Base-by-base conservation (phyloP, 2,329 filamentous ascomycete genomes). In the Fusarium bulbicola region DNA sequence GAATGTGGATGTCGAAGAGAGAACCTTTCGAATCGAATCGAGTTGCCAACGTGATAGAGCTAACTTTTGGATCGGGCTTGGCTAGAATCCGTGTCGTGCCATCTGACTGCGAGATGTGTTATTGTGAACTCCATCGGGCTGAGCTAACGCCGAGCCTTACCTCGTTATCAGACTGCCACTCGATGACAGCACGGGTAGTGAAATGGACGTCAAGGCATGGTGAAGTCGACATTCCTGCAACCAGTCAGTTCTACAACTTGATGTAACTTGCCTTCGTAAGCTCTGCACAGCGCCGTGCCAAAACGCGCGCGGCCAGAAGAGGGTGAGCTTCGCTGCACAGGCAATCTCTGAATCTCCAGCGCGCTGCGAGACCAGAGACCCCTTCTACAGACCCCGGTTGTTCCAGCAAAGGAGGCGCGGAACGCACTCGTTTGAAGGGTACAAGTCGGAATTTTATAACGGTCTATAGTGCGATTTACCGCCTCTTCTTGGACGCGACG, bases 301-400 rank as follows among this genome's bases (percentile, higher is more conserved):
- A 32, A 26, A 49, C 47, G 47, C 21, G 26, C 28, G 12, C 43
- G 42, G 36, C 34, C 49, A 40, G 54, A 42, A 21, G 39, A 70
- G 66, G 66, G 68, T 59, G 66, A 70, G 68, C 68, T 70, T 70
- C 66, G 60, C 66, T 70, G 68, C 37, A 42, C 68, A 70, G 59
- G 68, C 66, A 37, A 61, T 56, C 60, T 52, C 47, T 46, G 40
- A 30, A 26, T 65, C 68, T 70, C 68, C 68, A 70, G 68, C 52
- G 66, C 34, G 68, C 68, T 70, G 68, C 68, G 56, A 70, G 67
- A 59, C 40, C 32, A 47, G 11, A 70, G n/a, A 50, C 11, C 59
- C 50, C 67, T 58, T 70, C 59, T 66, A 66, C 66, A 70, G 68
- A n/a, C 66, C 66, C 65, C 63, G 60, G 49, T 66, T 65, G 63